Evolutionary conservation across 1,139 yeast genomes (phyloP).

Genomic region (Magnusiomyces suaveolens): DNA sequence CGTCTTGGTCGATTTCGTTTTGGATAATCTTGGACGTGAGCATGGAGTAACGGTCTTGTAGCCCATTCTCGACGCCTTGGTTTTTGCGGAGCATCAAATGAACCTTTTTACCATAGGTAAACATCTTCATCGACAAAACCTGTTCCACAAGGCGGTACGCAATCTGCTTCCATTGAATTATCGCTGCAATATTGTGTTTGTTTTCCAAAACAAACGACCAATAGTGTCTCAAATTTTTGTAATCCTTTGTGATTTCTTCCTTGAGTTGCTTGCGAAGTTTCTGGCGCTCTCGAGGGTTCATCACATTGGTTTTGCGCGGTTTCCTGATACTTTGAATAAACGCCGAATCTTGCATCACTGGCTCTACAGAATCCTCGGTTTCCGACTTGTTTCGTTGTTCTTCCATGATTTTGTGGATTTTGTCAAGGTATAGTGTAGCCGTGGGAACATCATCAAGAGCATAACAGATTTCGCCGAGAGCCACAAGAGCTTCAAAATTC

Average conservation of each 20-base stretch:
- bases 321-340: constrained; percentile 1
- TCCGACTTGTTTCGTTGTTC: constrained; percentile 16
- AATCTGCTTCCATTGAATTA: constrained; percentile 70
- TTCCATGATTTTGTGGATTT: constrained; percentile 34
- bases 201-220: constrained; percentile 10
- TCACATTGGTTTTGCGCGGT: neutral
- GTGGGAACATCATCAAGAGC: constrained; percentile 52
- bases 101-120: constrained; percentile 24
- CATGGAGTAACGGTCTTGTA: constrained; percentile 65
- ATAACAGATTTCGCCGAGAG: constrained; percentile 73
- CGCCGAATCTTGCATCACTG: constrained; percentile 1
- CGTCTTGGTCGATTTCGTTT: constrained; percentile 31
- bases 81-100: neutral
- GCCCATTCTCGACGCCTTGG: constrained; percentile 44
- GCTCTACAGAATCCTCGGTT: constrained; percentile 15
- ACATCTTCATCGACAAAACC: constrained; percentile 64
- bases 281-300: constrained; percentile 47
- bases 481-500: constrained; percentile 63
- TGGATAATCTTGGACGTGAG: constrained; percentile 33
- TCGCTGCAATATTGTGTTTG: constrained; percentile 49
- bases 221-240: constrained; percentile 50
- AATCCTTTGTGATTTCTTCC: constrained; percentile 55
- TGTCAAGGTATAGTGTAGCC: constrained; percentile 50
- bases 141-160: constrained; percentile 78
- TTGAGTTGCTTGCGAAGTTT: constrained; percentile 48